Conservation (phyloP, 2,329 filamentous ascomycete species). For the Exophiala sp. region DNA sequence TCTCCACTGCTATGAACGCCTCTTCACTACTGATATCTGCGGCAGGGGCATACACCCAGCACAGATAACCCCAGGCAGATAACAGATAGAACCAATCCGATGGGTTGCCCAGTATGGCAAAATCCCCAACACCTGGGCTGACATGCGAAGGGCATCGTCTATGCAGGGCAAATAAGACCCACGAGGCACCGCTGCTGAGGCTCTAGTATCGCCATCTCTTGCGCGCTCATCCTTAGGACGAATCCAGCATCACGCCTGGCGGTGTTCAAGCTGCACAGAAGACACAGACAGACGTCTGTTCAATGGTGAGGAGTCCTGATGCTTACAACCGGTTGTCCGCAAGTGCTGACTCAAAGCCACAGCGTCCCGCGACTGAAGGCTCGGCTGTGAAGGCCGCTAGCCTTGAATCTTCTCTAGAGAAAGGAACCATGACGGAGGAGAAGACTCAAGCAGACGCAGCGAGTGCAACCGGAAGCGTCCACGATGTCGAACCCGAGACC, state of each 20-base stretch:
- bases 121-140: not conserved
- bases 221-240: not conserved
- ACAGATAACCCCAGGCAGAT: not conserved
- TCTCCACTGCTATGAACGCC: not conserved
- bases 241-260: not conserved
- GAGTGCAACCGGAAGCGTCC: not conserved
- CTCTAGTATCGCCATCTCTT: not conserved
- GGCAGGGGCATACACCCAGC: not conserved
- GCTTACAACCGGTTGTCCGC: not conserved
- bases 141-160: not conserved
- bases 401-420: not conserved
- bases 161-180: not conserved
- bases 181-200: not conserved
- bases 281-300: not conserved
- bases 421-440: conserved; percentile 5
- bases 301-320: not conserved
- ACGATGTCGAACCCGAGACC: not conserved
- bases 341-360: not conserved
- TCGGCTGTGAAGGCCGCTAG: conserved; percentile 2
- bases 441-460: not conserved
- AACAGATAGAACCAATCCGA: not conserved
- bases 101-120: not conserved
- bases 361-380: not conserved
- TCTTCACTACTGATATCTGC: not conserved
- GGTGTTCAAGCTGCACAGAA: not conserved